phyloP scores from a whole-genome alignment of 1,284 basidiomycete species.

The Puccinia brachypodii region DNA sequence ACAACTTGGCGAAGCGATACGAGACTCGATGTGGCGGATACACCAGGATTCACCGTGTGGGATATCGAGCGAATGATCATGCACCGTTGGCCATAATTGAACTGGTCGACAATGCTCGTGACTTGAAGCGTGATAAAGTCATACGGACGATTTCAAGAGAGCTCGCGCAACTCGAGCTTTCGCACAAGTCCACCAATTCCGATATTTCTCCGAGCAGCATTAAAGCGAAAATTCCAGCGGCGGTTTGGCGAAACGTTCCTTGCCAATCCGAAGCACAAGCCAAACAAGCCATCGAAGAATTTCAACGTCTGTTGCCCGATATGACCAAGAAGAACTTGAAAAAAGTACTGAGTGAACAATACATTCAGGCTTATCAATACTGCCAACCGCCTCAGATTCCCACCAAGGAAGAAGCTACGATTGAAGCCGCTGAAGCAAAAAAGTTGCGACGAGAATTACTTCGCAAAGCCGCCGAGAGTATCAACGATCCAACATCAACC shows the following conservation, averaged over 20 bases:
- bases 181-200: not conserved
- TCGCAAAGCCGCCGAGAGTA: constrained; percentile 13
- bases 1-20: constrained; percentile 77
- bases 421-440: constrained; percentile 16
- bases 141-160: constrained; percentile 42
- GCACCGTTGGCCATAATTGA: constrained; percentile 89
- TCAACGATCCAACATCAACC: not conserved
- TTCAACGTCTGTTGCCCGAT: constrained; percentile 16
- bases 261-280: constrained; percentile 30
- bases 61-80: constrained; percentile 84
- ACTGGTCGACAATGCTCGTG: constrained; percentile 87
- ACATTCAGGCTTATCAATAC: constrained; percentile 40
- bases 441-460: constrained; percentile 24
- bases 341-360: constrained; percentile 39
- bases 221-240: constrained; percentile 10
- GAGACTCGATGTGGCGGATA: constrained; percentile 83
- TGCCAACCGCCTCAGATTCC: constrained; percentile 46
- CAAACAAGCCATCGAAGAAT: constrained; percentile 30
- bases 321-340: constrained; percentile 43
- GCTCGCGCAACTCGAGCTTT: constrained; percentile 31
- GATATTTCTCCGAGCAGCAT: not conserved
- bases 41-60: constrained; percentile 88
- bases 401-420: constrained; percentile 41
- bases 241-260: constrained; percentile 41
- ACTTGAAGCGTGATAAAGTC: constrained; percentile 64